Evolutionary conservation across 176 grass and related monocot genomes (phyloP).

Genomic region (Paspalum vaginatum): DNA sequence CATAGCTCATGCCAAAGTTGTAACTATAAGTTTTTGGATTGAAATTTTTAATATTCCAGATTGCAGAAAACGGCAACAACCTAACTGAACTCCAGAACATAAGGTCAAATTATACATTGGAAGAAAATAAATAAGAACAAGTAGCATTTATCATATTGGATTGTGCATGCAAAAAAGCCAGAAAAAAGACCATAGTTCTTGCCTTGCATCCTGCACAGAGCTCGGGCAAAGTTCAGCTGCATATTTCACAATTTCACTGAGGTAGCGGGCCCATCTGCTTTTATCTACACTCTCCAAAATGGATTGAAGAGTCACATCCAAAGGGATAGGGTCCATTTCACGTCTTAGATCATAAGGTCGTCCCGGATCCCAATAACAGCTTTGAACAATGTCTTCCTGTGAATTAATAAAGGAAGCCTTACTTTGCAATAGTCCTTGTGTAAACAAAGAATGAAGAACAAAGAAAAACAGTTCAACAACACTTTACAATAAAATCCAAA

Average conservation of each 20-base stretch:
- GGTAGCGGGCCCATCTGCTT: conserved; percentile 94
- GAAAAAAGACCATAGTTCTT: conserved; percentile 43
- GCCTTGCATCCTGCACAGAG: conserved; percentile 93
- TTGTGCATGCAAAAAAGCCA: neutral
- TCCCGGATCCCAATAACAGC: conserved; percentile 95
- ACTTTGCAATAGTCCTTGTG: neutral
- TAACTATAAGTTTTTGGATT: conserved; percentile 7
- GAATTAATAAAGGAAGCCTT: conserved; percentile 43
- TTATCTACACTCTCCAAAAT: conserved; percentile 93
- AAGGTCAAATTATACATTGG: neutral
- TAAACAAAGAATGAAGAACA: neutral
- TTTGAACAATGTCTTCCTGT: conserved; percentile 98
- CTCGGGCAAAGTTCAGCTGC: conserved; percentile 87
- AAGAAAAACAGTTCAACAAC: conserved; percentile 12
- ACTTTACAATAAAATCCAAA: conserved; percentile 24
- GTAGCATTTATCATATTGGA: conserved; percentile 14
- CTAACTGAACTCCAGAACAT: neutral
- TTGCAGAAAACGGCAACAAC: conserved; percentile 5
- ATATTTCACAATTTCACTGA: conserved; percentile 96
- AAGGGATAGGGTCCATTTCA: conserved; percentile 91
- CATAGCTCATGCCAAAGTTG: neutral
- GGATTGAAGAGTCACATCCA: conserved; percentile 91
- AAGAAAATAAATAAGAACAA: neutral
- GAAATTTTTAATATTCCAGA: neutral
- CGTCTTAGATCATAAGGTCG: conserved; percentile 90